Evolutionary conservation across 331 rosid species (phyloP).

Genomic region (Pyrus hybrid): DNA sequence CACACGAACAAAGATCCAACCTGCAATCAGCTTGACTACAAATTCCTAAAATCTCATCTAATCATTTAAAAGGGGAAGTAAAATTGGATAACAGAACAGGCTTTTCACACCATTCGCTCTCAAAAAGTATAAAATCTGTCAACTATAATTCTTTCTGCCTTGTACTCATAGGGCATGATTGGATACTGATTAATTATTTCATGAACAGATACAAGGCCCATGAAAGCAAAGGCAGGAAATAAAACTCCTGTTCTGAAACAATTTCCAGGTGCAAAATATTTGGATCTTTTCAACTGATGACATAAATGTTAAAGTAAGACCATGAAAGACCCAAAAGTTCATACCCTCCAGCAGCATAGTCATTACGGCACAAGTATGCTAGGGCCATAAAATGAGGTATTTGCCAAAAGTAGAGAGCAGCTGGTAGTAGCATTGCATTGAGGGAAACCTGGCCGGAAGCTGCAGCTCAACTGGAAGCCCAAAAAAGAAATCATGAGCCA

Average conservation of each 20-base stretch:
- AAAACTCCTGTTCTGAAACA: neutral
- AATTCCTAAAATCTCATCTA: neutral
- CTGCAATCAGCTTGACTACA: neutral
- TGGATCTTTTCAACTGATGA: neutral
- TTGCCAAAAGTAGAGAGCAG: conserved; percentile 98
- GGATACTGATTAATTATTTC: neutral
- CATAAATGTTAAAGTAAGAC: neutral
- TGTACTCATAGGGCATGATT: neutral
- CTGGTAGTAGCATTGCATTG: conserved; percentile 80
- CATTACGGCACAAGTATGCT: conserved; percentile 81
- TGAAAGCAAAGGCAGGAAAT: neutral
- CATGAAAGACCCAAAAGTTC: conserved; percentile 7
- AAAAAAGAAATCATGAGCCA: neutral
- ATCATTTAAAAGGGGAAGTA: neutral
- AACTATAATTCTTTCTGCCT: neutral
- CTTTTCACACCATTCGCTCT: neutral
- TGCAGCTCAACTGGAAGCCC: conserved; percentile 64
- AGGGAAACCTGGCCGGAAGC: conserved; percentile 76
- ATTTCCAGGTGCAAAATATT: neutral
- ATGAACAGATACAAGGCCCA: neutral
- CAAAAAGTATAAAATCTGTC: neutral
- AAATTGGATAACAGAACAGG: neutral
- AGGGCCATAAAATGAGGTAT: conserved; percentile 98
- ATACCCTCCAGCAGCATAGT: conserved; percentile 97
- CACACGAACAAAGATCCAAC: neutral